Evolutionary conservation across 257 asterid genomes (phyloP), one percentile per base, ranked within the genome.

Genomic region (Nicotiana benthamiana): DNA sequence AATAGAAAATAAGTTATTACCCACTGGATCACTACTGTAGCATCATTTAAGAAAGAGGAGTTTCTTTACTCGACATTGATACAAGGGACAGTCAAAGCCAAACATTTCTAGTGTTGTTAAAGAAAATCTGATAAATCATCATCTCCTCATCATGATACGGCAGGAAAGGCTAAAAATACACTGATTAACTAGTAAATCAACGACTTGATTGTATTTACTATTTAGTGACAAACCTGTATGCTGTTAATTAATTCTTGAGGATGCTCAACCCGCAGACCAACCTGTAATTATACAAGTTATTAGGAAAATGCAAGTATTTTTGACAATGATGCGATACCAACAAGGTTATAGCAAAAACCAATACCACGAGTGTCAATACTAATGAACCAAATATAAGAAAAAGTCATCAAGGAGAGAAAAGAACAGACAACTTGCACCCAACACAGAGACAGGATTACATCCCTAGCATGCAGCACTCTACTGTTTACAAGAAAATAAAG

Each of bases 221-320:
- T 64, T 9, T 57, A 52, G 54, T 30, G 1, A 83, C 85, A 2
- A 68, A 95, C 99, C 97, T 95, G 98, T 80, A 95, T 95, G 84
- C 85, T 85, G 86, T 95, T 90, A 79, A 93, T 90, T 89, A 95
- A 77, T 85, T 90, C 93, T 83, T 93, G 99, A 80, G 98, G 99
- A 88, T 95, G 99, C 89, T 95, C 99, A 78, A 92, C 80, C 70
- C 99, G 94, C 86, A 95, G 87, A 61, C 99, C 99, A 27, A 95
- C 97, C 97, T 93, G 89, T 81, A 67, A 61, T 83, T 24, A 62
- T 16, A 80, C 20, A 32, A 53, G 59, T 56, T 63, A 61, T 48
- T 8, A 48, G 62, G 26, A 74, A 43, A 74, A 24, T 46, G 60
- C 13, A 43, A 22, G 36, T 46, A 24, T 24, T 24, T 72, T 46